Percentiles rank a stretch among this genome's conserved stretches.
These are phyloP conservation scores for Phytophthora vignae DNA, from an alignment of 352 stramenopile species.

Conservation along the genomic window DNA sequence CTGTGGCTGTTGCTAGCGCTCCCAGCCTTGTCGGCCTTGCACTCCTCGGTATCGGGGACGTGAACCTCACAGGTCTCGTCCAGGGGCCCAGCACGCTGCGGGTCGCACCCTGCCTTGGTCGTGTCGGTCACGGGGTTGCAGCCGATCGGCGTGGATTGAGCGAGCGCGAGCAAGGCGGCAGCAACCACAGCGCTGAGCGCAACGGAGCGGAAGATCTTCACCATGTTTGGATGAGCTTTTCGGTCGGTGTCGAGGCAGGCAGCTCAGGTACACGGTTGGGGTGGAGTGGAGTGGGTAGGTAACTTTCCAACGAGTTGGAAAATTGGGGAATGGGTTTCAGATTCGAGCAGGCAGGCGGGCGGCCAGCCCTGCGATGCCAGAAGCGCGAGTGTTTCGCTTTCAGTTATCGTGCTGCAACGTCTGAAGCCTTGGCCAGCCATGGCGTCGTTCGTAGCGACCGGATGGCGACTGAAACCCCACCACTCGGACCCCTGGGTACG, in stretches of 20 bases:
- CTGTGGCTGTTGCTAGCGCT: neutral
- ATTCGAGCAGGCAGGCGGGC: neutral
- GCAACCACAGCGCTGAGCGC: slow-evolving; percentile 12
- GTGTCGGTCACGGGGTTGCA: slow-evolving; percentile 40
- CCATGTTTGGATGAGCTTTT: slow-evolving; percentile 16
- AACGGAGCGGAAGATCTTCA: slow-evolving; percentile 25
- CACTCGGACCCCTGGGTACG: slow-evolving; percentile 10
- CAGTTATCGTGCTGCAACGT: slow-evolving; percentile 26
- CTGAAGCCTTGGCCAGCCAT: slow-evolving; percentile 12
- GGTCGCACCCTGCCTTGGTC: slow-evolving; percentile 29
- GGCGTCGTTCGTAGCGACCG: slow-evolving; percentile 18
- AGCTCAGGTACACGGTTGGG: neutral
- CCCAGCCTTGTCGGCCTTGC: slow-evolving; percentile 1
- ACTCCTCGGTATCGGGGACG: slow-evolving; percentile 18
- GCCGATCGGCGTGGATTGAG: slow-evolving; percentile 14
- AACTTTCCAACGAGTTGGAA: slow-evolving; percentile 43
- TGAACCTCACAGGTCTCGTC: slow-evolving; percentile 13
- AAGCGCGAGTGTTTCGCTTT: slow-evolving; percentile 19
- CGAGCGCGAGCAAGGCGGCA: slow-evolving; percentile 12
- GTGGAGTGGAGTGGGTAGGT: slow-evolving; percentile 4
- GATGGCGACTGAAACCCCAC: slow-evolving; percentile 27
- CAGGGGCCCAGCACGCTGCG: slow-evolving; percentile 12
- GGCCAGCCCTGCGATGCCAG: slow-evolving; percentile 20
- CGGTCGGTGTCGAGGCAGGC: neutral
- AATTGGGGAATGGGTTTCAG: slow-evolving; percentile 42